Base-by-base conservation (phyloP, 2,329 filamentous ascomycete genomes). In the Ramularia endophylla region DNA sequence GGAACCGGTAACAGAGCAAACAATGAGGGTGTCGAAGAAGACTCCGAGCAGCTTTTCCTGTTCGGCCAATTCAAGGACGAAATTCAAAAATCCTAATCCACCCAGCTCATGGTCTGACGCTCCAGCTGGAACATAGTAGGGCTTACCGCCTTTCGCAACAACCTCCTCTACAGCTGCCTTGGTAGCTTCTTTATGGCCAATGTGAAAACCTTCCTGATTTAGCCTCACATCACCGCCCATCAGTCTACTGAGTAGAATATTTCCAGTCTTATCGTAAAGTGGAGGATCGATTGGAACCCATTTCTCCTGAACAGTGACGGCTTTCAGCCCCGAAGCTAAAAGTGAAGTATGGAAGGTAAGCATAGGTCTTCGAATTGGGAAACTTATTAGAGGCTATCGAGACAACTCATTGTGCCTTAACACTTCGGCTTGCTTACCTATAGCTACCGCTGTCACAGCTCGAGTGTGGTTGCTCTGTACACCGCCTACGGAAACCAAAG, bases 91-190 rank as follows among this genome's bases (percentile, higher is more conserved):
- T 0, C 83, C 82, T 12, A 86, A 60, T 0, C 82, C 83, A 3
- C 83, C 82, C 0, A 85, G 68, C 0, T 79, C 78, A 57, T 86
- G 82, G 58, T 85, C 81, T 0, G 77, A 82, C 1, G 81, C 81
- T 0, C 82, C 82, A 0, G 81, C 81, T 3, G 83, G 83, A 49
- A 86, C 84, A 56, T 81, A 83, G 57, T 85, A 87, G 0, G 82
- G 79, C 58, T 75, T 80, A 27, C 73, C 71, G 0, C 79, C 81
- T 1, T 58, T 58, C 1, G 53, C 59, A 43, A 67, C 63, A 12
- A 80, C 71, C 54, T 81, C 75, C 11, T 72, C 63, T 30, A 72
- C 69, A 3, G 83, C 66, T 1, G 68, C 61, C 36, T 71, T 68
- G 3, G 81, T 70, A 0, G 78, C 50, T 9, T 51, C 50, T 30